Percentiles rank a stretch among this genome's conserved stretches.
These are phyloP conservation scores for Eucalyptus cloeziana DNA, from an alignment of 345 rosid species.

Conservation along the genomic window DNA sequence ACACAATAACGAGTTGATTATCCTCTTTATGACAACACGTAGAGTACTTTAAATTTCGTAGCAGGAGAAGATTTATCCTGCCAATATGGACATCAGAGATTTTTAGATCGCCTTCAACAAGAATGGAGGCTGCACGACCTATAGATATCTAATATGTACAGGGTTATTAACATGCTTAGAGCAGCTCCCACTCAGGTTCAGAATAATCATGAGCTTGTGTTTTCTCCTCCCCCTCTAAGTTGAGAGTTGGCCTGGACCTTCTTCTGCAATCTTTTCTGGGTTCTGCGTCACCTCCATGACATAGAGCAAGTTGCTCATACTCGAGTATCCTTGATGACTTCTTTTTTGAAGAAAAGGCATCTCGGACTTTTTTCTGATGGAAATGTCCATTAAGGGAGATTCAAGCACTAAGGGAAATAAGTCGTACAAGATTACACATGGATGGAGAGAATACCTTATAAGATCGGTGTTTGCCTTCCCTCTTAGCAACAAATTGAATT, in stretches of 20 bases:
- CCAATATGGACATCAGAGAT: not conserved
- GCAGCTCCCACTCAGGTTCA: slow-evolving; percentile 86
- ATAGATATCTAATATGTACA: not conserved
- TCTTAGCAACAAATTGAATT: slow-evolving; percentile 10
- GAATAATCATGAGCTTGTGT: slow-evolving; percentile 2
- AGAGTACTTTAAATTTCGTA: not conserved
- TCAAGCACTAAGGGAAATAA: not conserved
- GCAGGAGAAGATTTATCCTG: not conserved
- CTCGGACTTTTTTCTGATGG: slow-evolving; percentile 38
- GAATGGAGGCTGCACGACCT: not conserved
- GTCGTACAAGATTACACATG: not conserved
- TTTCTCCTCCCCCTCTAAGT: not conserved
- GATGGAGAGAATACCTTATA: slow-evolving; percentile 37
- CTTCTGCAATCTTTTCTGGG: not conserved
- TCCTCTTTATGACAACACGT: not conserved
- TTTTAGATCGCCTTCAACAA: not conserved
- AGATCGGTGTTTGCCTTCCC: slow-evolving; percentile 27
- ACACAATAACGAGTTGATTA: not conserved
- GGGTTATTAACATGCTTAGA: slow-evolving; percentile 4
- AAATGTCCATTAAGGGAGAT: not conserved
- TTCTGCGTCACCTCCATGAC: slow-evolving; percentile 3
- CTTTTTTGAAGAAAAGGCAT: slow-evolving; percentile 51
- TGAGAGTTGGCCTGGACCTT: slow-evolving; percentile 6
- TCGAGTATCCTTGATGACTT: slow-evolving; percentile 46
- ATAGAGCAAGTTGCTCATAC: slow-evolving; percentile 46